Conservation (phyloP, 306 rosid species). For the Lablab purpureus region DNA sequence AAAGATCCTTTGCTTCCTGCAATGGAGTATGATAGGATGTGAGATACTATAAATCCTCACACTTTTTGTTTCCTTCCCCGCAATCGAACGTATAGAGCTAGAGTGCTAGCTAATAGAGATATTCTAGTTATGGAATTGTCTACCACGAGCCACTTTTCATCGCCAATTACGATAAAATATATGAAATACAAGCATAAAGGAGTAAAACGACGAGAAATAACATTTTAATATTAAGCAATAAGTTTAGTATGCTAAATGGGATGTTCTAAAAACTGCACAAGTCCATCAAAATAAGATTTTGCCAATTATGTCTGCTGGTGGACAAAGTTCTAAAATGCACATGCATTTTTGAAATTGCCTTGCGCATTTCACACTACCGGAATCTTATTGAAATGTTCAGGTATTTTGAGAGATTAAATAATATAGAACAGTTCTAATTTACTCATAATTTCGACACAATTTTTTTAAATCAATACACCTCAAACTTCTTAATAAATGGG, state of each 20-base stretch:
- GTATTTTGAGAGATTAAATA: background rate
- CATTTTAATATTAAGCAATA: background rate
- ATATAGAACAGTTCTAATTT: background rate
- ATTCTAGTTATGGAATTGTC: background rate
- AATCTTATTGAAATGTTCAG: slow-evolving; percentile 1
- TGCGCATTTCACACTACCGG: background rate
- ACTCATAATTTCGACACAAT: background rate
- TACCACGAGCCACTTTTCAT: background rate
- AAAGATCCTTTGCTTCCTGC: slow-evolving; percentile 96
- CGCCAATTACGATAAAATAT: background rate
- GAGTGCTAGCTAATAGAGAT: background rate
- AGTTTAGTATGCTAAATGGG: background rate
- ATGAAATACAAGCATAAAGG: background rate
- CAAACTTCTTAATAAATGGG: background rate
- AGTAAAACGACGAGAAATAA: background rate
- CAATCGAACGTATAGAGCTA: background rate
- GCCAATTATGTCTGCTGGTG: background rate
- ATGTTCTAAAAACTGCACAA: background rate
- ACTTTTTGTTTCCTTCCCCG: no score
- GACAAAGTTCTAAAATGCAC: background rate
- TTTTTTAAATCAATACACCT: slow-evolving; percentile 4
- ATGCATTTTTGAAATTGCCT: slow-evolving; percentile 16
- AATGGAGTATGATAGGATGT: slow-evolving; percentile 30
- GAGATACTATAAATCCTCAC: slow-evolving; percentile 15
- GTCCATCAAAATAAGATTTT: slow-evolving; percentile 5